Percentiles rank a stretch among this genome's conserved stretches.
Evolutionary conservation across 352 stramenopile species (phyloP).

Genomic region (Phytophthora citrophthora): DNA sequence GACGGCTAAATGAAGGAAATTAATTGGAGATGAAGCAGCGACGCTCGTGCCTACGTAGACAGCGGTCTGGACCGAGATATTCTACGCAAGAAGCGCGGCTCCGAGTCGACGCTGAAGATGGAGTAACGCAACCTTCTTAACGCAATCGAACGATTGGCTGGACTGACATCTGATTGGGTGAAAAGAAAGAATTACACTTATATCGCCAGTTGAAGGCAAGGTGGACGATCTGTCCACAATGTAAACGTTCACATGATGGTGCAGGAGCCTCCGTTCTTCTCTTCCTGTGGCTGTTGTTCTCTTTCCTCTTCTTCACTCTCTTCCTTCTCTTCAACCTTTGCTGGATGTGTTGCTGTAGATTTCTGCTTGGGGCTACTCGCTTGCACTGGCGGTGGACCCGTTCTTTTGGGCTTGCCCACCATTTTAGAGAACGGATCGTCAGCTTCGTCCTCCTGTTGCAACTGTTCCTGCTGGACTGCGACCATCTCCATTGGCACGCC

Average conservation of each 20-base stretch:
- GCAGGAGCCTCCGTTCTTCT: conserved; percentile 21
- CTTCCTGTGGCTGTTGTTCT: conserved; percentile 4
- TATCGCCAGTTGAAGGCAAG: conserved; percentile 3
- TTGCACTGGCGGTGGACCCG: background rate
- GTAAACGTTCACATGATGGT: conserved; percentile 29
- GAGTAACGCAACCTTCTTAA: conserved; percentile 27
- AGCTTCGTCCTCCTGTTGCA: conserved; percentile 40
- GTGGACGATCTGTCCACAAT: conserved; percentile 17
- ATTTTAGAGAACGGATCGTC: conserved; percentile 43
- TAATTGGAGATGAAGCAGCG: conserved; percentile 4
- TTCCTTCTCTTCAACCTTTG: conserved; percentile 12
- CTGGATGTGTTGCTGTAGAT: background rate
- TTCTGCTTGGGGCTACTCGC: conserved; percentile 6
- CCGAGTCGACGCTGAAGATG: conserved; percentile 12
- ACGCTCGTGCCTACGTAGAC: background rate
- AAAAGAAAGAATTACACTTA: conserved; percentile 25
- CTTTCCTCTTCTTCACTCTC: background rate
- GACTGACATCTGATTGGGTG: conserved; percentile 26
- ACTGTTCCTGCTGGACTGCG: conserved; percentile 45
- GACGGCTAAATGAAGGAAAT: background rate
- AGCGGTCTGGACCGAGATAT: conserved; percentile 2
- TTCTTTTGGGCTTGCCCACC: conserved; percentile 4
- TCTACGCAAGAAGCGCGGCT: conserved; percentile 2
- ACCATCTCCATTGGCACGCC: conserved; percentile 71
- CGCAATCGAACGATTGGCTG: conserved; percentile 32